phyloP scores from a whole-genome alignment of 192 early-diverging fungal species.

The Gigaspora rosea region DNA sequence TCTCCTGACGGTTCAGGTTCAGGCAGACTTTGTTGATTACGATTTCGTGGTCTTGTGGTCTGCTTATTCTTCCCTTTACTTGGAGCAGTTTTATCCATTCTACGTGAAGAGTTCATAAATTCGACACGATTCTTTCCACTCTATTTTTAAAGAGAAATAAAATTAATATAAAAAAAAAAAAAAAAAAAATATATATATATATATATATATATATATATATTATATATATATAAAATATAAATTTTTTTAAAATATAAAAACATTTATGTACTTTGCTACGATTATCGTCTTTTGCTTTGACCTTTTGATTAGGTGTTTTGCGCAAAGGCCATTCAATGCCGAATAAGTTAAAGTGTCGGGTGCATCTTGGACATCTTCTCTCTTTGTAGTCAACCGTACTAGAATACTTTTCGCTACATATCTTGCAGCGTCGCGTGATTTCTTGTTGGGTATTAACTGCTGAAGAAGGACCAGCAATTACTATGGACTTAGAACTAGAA shows the following conservation, averaged over 20 bases:
- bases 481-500: background rate
- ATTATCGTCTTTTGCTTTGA: background rate
- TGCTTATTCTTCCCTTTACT: background rate
- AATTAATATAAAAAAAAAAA: too few relatives aligned
- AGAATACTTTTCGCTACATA: background rate
- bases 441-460: background rate
- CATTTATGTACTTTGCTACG: background rate
- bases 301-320: background rate
- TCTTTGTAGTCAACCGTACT: background rate
- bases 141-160: too few relatives aligned
- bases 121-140: background rate
- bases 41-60: background rate
- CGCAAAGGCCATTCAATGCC: constrained; percentile 16
- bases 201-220: too few relatives aligned
- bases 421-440: background rate
- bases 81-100: background rate
- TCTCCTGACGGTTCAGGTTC: background rate
- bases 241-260: background rate
- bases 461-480: background rate
- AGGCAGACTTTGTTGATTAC: background rate
- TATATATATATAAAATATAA: too few relatives aligned
- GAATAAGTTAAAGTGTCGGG: constrained; percentile 9
- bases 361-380: constrained; percentile 3
- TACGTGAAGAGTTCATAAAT: background rate
- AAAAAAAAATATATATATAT: too few relatives aligned